phyloP scores from a whole-genome alignment of 495 filamentous ascomycete genomes.

The Articulospora tetracladia region DNA sequence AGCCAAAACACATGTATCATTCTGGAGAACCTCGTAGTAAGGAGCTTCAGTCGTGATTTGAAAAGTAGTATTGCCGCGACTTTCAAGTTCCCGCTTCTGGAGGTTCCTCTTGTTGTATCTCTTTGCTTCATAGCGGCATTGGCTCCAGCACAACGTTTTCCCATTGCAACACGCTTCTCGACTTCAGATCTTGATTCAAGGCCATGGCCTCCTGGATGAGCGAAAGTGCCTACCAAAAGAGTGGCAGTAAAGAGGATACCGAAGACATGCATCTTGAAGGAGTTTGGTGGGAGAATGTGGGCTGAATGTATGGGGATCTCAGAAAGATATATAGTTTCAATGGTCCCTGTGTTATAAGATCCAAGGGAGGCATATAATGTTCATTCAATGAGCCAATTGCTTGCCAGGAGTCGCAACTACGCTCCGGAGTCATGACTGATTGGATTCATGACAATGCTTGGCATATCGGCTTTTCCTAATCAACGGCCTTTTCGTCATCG shows the following conservation, averaged over 20 bases:
- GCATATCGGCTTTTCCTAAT: too few relatives aligned
- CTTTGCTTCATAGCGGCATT: slow-evolving; percentile 5
- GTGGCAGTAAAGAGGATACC: background rate
- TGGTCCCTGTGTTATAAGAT: too few relatives aligned
- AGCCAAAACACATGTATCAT: slow-evolving; percentile 39
- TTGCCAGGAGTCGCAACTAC: too few relatives aligned
- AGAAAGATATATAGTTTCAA: too few relatives aligned
- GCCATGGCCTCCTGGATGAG: background rate
- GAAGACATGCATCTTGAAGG: slow-evolving; percentile 1
- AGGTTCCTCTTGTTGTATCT: background rate
- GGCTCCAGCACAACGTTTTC: background rate
- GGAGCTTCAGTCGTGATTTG: background rate
- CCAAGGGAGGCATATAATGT: too few relatives aligned
- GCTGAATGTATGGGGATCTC: too few relatives aligned
- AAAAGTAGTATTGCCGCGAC: background rate
- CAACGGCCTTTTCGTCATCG: too few relatives aligned
- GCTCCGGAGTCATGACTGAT: too few relatives aligned
- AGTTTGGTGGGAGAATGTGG: too few relatives aligned
- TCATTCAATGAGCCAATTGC: too few relatives aligned
- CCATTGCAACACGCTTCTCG: background rate
- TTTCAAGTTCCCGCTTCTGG: background rate
- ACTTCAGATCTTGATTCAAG: background rate
- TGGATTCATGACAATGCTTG: too few relatives aligned
- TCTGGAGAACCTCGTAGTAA: slow-evolving; percentile 11
- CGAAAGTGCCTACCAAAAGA: background rate